Evolutionary conservation across 495 filamentous ascomycete genomes (phyloP).

Genomic region (Aspergillus baeticus): DNA sequence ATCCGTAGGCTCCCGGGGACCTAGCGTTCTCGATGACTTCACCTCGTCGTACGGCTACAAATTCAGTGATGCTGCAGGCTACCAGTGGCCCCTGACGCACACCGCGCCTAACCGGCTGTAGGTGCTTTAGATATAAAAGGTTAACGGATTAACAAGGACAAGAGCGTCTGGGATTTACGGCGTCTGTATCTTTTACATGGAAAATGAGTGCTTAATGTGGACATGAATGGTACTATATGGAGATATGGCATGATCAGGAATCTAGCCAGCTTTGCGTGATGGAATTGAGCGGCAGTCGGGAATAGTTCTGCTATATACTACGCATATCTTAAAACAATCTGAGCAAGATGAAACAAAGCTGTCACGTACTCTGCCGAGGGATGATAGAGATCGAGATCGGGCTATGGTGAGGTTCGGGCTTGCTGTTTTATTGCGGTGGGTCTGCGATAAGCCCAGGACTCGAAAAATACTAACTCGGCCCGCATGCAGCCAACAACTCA

Average conservation of each 20-base stretch:
- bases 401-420: too few relatives aligned
- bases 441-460: not conserved
- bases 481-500: constrained; percentile 16
- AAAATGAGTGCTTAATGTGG: constrained; percentile 20
- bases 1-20: constrained; percentile 82
- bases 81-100: constrained; percentile 80
- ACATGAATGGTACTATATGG: constrained; percentile 12
- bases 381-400: too few relatives aligned
- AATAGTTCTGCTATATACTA: constrained; percentile 2
- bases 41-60: constrained; percentile 97
- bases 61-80: constrained; percentile 95
- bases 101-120: constrained; percentile 72
- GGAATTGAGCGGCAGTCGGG: constrained; percentile 9
- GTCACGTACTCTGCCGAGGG: too few relatives aligned
- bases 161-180: constrained; percentile 14
- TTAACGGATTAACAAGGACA: constrained; percentile 5
- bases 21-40: constrained; percentile 96
- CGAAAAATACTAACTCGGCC: constrained; percentile 9
- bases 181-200: constrained; percentile 8
- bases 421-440: not conserved
- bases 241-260: constrained; percentile 17
- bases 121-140: constrained; percentile 21
- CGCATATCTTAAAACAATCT: not conserved
- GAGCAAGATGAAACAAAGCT: too few relatives aligned
- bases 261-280: constrained; percentile 16